phyloP scores from a whole-genome alignment of 441 rosid genomes.

The Adansonia grandidieri region DNA sequence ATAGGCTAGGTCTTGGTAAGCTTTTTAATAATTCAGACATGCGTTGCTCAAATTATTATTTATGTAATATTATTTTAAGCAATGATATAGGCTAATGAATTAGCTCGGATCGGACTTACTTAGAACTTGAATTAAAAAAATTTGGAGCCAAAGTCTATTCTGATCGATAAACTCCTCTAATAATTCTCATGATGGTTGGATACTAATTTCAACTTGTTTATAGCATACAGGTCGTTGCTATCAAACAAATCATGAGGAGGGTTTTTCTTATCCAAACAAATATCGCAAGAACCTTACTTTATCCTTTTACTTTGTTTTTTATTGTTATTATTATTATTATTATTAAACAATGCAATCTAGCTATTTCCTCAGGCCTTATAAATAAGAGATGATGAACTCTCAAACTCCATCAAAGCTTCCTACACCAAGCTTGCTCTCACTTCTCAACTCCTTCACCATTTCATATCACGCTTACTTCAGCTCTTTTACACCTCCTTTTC shows the following conservation, averaged over 20 bases:
- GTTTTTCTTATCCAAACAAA: constrained; percentile 58
- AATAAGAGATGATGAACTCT: constrained; percentile 55
- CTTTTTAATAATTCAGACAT: no score
- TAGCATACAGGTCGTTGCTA: constrained; percentile 40
- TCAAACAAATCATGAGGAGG: constrained; percentile 48
- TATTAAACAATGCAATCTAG: constrained; percentile 41
- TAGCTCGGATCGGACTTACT: no score
- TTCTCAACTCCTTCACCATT: neutral
- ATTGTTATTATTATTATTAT: neutral
- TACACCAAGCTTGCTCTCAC: neutral
- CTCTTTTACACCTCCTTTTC: neutral
- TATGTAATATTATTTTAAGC: no score
- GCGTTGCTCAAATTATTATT: no score
- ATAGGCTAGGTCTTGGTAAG: no score
- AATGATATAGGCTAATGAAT: no score
- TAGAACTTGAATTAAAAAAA: no score
- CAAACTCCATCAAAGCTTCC: constrained; percentile 41
- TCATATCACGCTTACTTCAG: neutral
- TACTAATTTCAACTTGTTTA: neutral
- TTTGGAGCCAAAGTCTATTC: no score
- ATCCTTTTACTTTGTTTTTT: neutral
- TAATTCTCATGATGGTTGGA: no score
- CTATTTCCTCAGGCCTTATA: constrained; percentile 53
- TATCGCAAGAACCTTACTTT: constrained; percentile 51
- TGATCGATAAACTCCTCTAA: no score